Evolutionary conservation across 768 basidiomycete species (phyloP).

Genomic region (Calocybe cyanea): DNA sequence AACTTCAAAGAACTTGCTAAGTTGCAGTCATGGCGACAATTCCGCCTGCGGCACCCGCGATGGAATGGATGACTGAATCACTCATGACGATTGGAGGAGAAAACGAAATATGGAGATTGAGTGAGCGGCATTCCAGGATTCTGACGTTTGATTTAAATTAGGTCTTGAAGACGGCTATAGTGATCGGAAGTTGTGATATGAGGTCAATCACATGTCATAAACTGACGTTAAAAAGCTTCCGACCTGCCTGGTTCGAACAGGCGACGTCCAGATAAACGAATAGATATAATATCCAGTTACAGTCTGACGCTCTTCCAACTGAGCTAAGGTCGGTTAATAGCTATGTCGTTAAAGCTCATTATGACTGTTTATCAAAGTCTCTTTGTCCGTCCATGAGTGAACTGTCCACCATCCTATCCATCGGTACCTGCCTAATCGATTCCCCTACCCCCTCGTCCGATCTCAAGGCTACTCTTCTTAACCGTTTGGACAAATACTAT

Average conservation of each 20-base stretch:
- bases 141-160: no score
- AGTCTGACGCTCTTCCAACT: conserved; percentile 47
- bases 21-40: conserved; percentile 88
- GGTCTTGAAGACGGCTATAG: no score
- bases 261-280: conserved; percentile 11
- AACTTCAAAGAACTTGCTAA: conserved; percentile 48
- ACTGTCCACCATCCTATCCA: conserved; percentile 28
- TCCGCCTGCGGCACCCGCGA: conserved; percentile 89
- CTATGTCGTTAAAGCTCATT: no score
- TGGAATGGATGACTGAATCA: conserved; percentile 82
- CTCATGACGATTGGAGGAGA: conserved; percentile 35
- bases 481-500: conserved; percentile 39
- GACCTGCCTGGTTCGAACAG: conserved; percentile 18
- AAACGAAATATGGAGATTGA: no score
- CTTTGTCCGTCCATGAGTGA: conserved; percentile 8
- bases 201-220: no score
- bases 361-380: no score
- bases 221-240: neutral
- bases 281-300: conserved; percentile 25
- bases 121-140: no score
- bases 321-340: conserved; percentile 37
- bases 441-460: conserved; percentile 24
- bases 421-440: conserved; percentile 34
- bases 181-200: no score
- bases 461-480: conserved; percentile 34